Base-by-base conservation (phyloP, 1,139 yeast genomes). In the Yamadazyma friedrichii region DNA sequence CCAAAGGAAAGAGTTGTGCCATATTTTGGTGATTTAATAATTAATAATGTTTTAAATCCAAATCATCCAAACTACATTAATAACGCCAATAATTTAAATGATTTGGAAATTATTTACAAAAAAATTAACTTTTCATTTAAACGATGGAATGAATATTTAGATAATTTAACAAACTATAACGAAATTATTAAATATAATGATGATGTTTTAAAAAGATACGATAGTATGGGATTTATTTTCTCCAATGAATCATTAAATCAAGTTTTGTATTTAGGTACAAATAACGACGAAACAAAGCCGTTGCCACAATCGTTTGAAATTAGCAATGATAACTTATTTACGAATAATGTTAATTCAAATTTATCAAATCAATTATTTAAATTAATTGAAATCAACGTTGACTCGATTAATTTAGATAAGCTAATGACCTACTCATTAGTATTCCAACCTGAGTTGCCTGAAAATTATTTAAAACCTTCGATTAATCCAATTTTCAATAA, bases 1-100 rank as follows among this genome's bases (percentile, higher is more conserved):
- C 79, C 94, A 0, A 86, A 87, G 54, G 83, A 82, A 41, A 78
- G 80, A 38, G 95, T 88, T 9, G 82, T 93, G 35, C 96, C 98
- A 0, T 91, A 84, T 59, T 91, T 88, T 67, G 97, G 97, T 15
- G 98, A 91, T 56, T 68, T 91, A 43, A 58, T 62, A 2, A 64
- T 72, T 30, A 68, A 68, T 52, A 65, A 65, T 40, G 29, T 41
- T 3, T 6, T 26, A 9, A 17, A 17, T 12, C 31, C 32, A 16
- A 35, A 20, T 13, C 32, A 42, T n/a, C 31, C 36, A 31, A 47
- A 47, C 31, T 44, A 51, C n/a, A 6, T 4, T 11, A 20, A 29
- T 24, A 42, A 47, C 9, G 44, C 63, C 22, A 61, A 57, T 44
- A 62, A 63, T 31, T 6, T 25, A 13, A 74, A 75, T 48, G 84